A percentile compares a stretch with the other conserved stretches of the same genome.
Conservation (phyloP, 73 alveolate genomes). For the Tetrahymena malaccensis region DNA sequence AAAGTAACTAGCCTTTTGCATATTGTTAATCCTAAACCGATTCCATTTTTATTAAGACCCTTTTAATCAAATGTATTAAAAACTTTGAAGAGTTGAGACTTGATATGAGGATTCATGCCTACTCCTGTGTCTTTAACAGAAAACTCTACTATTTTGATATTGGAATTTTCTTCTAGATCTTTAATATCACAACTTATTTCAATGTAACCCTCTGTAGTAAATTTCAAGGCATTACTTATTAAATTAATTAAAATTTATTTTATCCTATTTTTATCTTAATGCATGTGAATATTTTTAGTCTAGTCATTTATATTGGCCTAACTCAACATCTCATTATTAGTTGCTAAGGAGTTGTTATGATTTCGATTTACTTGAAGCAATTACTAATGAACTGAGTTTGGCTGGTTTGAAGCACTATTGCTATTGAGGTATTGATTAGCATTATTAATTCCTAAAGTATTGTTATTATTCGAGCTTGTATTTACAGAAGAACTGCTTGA, state of each 20-base stretch:
- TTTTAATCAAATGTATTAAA: background rate
- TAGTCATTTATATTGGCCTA: background rate
- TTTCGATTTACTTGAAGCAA: background rate
- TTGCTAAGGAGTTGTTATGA: background rate
- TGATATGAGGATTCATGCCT: background rate
- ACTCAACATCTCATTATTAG: background rate
- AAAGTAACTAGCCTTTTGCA: constrained; percentile 14
- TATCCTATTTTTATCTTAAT: background rate
- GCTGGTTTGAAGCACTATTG: background rate
- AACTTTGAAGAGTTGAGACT: background rate
- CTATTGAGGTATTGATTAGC: background rate
- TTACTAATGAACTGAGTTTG: background rate
- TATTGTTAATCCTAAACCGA: constrained; percentile 33
- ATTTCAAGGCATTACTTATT: background rate
- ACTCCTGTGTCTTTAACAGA: background rate
- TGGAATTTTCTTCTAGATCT: background rate
- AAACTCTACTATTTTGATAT: background rate
- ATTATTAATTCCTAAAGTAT: background rate
- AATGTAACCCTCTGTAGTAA: background rate
- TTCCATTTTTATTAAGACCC: constrained; percentile 13
- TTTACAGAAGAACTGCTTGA: background rate
- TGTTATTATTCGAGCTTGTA: background rate
- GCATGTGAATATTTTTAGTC: background rate
- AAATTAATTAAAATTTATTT: background rate
- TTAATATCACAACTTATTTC: background rate